Evolutionary conservation across 2,329 filamentous ascomycete species (phyloP).

Genomic region (Claviceps sp.): DNA sequence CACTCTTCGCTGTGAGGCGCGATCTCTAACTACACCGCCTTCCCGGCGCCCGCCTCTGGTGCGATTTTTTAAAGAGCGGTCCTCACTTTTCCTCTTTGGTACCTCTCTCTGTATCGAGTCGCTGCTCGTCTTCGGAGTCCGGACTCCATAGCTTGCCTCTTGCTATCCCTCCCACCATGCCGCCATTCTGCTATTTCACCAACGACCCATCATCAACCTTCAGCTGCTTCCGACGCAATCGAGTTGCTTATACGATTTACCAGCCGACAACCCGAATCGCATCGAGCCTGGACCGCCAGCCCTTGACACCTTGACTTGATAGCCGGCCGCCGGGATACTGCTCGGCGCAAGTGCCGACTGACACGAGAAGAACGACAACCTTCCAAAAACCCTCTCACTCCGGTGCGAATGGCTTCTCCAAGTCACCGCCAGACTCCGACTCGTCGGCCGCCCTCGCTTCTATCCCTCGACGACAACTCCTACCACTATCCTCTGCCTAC

Average conservation of each 20-base stretch:
- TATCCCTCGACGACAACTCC: slow-evolving; percentile 19
- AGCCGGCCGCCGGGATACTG: background rate
- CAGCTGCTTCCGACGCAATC: background rate
- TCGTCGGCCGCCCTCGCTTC: slow-evolving; percentile 20
- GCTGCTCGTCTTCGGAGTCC: background rate
- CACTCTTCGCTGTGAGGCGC: too few species aligned
- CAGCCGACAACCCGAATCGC: background rate
- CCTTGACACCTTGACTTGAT: background rate
- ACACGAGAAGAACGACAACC: background rate
- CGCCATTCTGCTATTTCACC: background rate
- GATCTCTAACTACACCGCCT: too few species aligned
- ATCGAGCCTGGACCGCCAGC: background rate
- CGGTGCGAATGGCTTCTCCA: slow-evolving; percentile 16
- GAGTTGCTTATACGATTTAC: background rate
- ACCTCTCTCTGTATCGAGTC: background rate
- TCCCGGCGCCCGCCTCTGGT: too few species aligned
- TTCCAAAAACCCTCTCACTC: background rate
- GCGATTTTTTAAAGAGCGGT: too few species aligned
- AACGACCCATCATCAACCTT: background rate
- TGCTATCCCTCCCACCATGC: background rate
- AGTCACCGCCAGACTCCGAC: slow-evolving; percentile 12
- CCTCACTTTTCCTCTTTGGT: too few species aligned
- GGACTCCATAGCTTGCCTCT: background rate
- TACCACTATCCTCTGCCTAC: slow-evolving; percentile 21
- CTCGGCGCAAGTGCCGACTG: background rate